These are phyloP conservation scores for Hypoxylon crocopeplum DNA, from an alignment of 495 filamentous ascomycete genomes.

Conservation along the genomic window DNA sequence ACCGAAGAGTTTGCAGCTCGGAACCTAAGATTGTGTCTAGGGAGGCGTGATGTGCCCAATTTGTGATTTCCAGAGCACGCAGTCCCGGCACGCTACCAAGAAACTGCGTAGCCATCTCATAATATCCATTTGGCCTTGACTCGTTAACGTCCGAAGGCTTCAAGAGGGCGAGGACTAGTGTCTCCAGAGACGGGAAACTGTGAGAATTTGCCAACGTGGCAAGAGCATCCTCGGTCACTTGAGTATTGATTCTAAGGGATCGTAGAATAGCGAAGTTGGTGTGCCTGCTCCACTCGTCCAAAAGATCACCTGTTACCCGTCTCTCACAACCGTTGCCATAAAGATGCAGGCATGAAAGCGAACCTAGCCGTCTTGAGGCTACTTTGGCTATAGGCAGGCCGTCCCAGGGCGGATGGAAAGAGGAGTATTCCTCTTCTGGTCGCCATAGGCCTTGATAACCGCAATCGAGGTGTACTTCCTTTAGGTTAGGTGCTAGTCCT, in stretches of 20 bases:
- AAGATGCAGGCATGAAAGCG: slow-evolving; percentile 4
- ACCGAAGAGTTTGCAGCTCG: neutral
- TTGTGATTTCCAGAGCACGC: neutral
- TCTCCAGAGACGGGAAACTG: neutral
- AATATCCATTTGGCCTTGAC: too few relatives aligned
- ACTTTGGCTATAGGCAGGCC: neutral
- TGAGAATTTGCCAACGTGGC: neutral
- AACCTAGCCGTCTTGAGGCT: neutral
- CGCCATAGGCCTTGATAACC: too few relatives aligned
- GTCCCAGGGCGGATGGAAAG: neutral
- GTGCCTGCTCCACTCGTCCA: neutral
- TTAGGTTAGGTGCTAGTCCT: slow-evolving; percentile 10
- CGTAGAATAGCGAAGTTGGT: slow-evolving; percentile 6
- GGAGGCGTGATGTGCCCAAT: neutral
- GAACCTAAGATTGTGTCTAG: neutral
- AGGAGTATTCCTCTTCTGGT: neutral
- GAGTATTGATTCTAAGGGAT: neutral
- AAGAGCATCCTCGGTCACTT: neutral
- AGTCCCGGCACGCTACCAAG: neutral
- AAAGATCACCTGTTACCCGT: too few relatives aligned
- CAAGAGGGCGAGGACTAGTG: neutral
- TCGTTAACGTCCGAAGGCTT: too few relatives aligned
- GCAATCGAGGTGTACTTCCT: neutral
- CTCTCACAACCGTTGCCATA: too few relatives aligned
- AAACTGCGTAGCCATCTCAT: neutral